Evolutionary conservation across 2,329 filamentous ascomycete genomes (phyloP).

Genomic region (Didymella sp.): DNA sequence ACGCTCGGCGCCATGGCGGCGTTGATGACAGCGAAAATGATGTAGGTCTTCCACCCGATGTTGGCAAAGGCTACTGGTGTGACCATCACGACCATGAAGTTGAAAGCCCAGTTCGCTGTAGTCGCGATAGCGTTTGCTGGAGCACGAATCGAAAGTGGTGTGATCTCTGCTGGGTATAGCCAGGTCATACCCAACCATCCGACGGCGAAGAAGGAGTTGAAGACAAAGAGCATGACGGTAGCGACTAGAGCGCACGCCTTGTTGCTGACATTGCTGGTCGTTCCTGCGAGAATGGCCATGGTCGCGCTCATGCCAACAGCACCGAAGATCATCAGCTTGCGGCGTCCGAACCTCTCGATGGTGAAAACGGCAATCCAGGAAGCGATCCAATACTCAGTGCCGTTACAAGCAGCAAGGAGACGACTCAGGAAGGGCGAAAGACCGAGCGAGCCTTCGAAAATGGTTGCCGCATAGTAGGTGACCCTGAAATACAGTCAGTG

Average conservation of each 20-base stretch:
- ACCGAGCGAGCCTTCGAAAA: slow-evolving; percentile 53
- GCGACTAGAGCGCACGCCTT: slow-evolving; percentile 48
- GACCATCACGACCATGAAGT: slow-evolving; percentile 72
- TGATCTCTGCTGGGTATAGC: slow-evolving; percentile 73
- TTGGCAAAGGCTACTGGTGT: slow-evolving; percentile 66
- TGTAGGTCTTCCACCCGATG: slow-evolving; percentile 63
- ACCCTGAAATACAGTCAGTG: slow-evolving; percentile 22
- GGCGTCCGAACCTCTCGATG: slow-evolving; percentile 50
- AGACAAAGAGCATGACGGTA: slow-evolving; percentile 87
- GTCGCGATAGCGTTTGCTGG: slow-evolving; percentile 88
- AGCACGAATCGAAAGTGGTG: slow-evolving; percentile 85
- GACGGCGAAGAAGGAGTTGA: slow-evolving; percentile 89
- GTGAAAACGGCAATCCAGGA: slow-evolving; percentile 53
- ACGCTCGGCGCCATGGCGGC: slow-evolving; percentile 63
- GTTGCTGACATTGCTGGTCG: slow-evolving; percentile 38
- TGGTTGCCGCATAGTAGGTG: slow-evolving; percentile 54
- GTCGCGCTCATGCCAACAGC: slow-evolving; percentile 46
- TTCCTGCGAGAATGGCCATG: slow-evolving; percentile 47
- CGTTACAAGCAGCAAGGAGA: slow-evolving; percentile 51
- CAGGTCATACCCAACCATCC: slow-evolving; percentile 80
- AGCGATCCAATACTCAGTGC: slow-evolving; percentile 52
- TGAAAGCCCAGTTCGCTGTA: slow-evolving; percentile 61
- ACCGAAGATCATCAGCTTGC: slow-evolving; percentile 50
- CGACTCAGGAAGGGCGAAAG: slow-evolving; percentile 46
- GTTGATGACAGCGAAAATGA: slow-evolving; percentile 64